Evolutionary conservation across 306 rosid species (phyloP).

Genomic region (Medicago truncatula): DNA sequence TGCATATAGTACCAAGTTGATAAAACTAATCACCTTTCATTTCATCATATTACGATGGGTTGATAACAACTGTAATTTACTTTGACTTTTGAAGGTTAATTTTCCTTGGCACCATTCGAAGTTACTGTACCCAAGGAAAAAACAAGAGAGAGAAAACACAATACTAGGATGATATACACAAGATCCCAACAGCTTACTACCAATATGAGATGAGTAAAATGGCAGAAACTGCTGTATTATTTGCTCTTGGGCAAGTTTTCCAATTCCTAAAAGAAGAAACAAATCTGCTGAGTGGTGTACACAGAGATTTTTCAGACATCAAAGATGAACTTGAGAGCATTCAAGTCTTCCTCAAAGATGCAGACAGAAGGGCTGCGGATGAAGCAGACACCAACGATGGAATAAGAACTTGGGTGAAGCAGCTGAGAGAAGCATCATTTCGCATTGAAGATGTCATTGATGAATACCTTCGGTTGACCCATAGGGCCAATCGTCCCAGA

Average conservation of each 20-base stretch:
- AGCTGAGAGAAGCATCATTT: not conserved
- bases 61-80: too few species aligned
- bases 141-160: not conserved
- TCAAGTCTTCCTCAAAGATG: not conserved
- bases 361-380: not conserved
- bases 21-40: too few species aligned
- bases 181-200: not conserved
- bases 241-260: constrained; percentile 1
- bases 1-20: too few species aligned
- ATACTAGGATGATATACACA: not conserved
- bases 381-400: not conserved
- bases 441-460: not conserved
- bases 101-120: not conserved
- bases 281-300: not conserved
- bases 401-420: not conserved
- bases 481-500: not conserved
- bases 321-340: not conserved
- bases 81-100: constrained; percentile 18
- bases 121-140: not conserved
- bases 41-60: too few species aligned
- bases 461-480: not conserved
- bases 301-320: constrained; percentile 23
- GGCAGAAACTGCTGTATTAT: constrained; percentile 35
- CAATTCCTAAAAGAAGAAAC: constrained; percentile 12
- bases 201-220: constrained; percentile 20